Evolutionary conservation across 768 basidiomycete species (phyloP).

Genomic region (Sarcomyxa edulis): DNA sequence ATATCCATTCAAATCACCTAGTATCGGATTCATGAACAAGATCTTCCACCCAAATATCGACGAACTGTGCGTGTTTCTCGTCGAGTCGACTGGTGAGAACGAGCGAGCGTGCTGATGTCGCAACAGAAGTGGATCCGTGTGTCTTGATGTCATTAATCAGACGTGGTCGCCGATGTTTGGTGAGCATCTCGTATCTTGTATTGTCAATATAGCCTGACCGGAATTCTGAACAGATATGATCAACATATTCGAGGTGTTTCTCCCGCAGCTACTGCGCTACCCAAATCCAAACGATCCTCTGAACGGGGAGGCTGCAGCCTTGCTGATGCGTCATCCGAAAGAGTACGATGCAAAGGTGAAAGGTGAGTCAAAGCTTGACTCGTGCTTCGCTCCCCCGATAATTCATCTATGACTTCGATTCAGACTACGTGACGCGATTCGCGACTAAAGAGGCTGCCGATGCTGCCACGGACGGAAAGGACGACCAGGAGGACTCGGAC

Average conservation of each 20-base stretch:
- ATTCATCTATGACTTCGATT: neutral
- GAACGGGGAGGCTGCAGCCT: slow-evolving; percentile 95
- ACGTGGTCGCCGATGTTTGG: slow-evolving; percentile 99
- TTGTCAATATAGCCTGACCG: neutral
- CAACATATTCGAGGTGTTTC: slow-evolving; percentile 98
- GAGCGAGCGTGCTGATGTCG: slow-evolving; percentile 7
- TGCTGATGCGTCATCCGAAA: slow-evolving; percentile 96
- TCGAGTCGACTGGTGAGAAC: neutral
- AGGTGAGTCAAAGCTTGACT: slow-evolving; percentile 39
- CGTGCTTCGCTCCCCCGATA: neutral
- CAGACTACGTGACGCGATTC: slow-evolving; percentile 94
- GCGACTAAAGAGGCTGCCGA: slow-evolving; percentile 90
- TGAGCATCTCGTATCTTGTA: slow-evolving; percentile 31
- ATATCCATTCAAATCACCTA: slow-evolving; percentile 98
- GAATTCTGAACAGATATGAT: slow-evolving; percentile 73
- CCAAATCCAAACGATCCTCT: slow-evolving; percentile 98
- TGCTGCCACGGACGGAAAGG: slow-evolving; percentile 54
- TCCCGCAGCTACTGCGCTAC: slow-evolving; percentile 94
- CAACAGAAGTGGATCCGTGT: slow-evolving; percentile 90
- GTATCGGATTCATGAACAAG: slow-evolving; percentile 99
- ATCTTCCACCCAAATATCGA: slow-evolving; percentile 99
- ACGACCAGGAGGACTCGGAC: slow-evolving; percentile 69
- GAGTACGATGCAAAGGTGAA: slow-evolving; percentile 94
- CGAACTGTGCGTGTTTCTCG: slow-evolving; percentile 69
- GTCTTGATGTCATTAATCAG: slow-evolving; percentile 97